These are phyloP conservation scores for Amanita fuliginea DNA, from an alignment of 768 basidiomycete genomes.

Conservation along the genomic window DNA sequence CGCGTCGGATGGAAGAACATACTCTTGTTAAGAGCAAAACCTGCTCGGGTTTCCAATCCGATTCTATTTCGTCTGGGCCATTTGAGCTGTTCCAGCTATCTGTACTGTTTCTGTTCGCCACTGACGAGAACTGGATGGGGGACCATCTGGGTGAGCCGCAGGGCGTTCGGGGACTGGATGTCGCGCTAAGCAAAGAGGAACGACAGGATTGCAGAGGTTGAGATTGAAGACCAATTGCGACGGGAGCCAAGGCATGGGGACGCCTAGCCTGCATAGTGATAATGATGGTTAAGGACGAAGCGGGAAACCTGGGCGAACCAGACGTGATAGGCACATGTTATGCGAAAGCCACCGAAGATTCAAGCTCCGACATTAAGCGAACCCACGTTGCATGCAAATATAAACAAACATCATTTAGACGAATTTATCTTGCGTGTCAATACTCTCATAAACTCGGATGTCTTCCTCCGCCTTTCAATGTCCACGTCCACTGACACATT, in stretches of 20 bases:
- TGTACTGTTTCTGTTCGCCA: slow-evolving; percentile 55
- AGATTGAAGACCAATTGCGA: slow-evolving; percentile 54
- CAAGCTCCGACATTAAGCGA: slow-evolving; percentile 7
- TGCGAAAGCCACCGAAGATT: slow-evolving; percentile 1
- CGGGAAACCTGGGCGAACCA: slow-evolving; percentile 1
- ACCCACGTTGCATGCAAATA: slow-evolving; percentile 2
- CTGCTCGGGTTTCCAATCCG: slow-evolving; percentile 70
- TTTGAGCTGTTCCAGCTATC: slow-evolving; percentile 84
- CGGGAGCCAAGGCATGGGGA: slow-evolving; percentile 36
- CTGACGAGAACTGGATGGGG: slow-evolving; percentile 37
- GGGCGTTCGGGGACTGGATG: slow-evolving; percentile 49
- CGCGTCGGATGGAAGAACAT: slow-evolving; percentile 12
- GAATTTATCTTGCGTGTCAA: slow-evolving; percentile 40
- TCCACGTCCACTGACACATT: slow-evolving; percentile 62
- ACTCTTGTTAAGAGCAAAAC: slow-evolving; percentile 58
- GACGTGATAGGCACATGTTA: background rate
- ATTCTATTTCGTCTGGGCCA: slow-evolving; percentile 50
- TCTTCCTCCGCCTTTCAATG: slow-evolving; percentile 61
- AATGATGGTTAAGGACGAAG: slow-evolving; percentile 11
- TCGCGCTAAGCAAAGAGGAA: slow-evolving; percentile 38
- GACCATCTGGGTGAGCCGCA: slow-evolving; percentile 44
- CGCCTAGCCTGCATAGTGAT: slow-evolving; percentile 39
- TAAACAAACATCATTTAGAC: slow-evolving; percentile 2
- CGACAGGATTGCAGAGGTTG: slow-evolving; percentile 40
- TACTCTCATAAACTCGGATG: slow-evolving; percentile 60